A percentile compares a stretch with the other conserved stretches of the same genome.
These are phyloP conservation scores for Salvia miltiorrhiza DNA, from an alignment of 257 asterid species.

Conservation along the genomic window DNA sequence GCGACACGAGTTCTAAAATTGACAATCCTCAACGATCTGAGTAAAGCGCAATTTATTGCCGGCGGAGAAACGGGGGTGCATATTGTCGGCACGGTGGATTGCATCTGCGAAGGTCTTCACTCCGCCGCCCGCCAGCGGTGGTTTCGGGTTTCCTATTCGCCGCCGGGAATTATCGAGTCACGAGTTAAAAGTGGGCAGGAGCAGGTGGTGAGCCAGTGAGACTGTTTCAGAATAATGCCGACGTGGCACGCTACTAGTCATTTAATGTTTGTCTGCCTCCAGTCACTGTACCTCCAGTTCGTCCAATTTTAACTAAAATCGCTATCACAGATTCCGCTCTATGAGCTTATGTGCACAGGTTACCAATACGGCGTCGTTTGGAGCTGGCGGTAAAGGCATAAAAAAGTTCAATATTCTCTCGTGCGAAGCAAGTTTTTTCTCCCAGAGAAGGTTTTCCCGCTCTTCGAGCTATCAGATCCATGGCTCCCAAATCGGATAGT, in stretches of 20 bases:
- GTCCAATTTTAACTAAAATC: neutral
- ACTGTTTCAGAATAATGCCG: conserved; percentile 3
- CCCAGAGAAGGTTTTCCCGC: conserved; percentile 40
- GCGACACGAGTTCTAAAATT: conserved; percentile 4
- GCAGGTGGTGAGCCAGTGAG: neutral
- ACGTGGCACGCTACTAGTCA: conserved; percentile 32
- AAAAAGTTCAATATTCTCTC: conserved; percentile 3
- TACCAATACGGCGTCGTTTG: conserved; percentile 6
- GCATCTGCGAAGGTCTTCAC: conserved; percentile 20
- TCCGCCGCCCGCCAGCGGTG: conserved; percentile 8
- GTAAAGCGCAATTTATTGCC: neutral
- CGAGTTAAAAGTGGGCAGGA: neutral
- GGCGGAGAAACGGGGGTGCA: conserved; percentile 18
- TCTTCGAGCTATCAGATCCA: conserved; percentile 30
- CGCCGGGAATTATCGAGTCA: neutral
- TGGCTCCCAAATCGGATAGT: conserved; percentile 90
- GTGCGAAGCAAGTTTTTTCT: conserved; percentile 15
- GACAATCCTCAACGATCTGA: conserved; percentile 4
- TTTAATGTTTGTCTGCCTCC: conserved; percentile 5
- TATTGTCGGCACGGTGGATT: conserved; percentile 1
- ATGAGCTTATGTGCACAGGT: neutral
- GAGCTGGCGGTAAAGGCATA: neutral
- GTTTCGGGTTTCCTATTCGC: neutral
- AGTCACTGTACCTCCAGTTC: conserved; percentile 12
- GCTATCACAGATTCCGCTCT: neutral